Base-by-base conservation (phyloP, 441 rosid species). In the Flueggea neowawraea region DNA sequence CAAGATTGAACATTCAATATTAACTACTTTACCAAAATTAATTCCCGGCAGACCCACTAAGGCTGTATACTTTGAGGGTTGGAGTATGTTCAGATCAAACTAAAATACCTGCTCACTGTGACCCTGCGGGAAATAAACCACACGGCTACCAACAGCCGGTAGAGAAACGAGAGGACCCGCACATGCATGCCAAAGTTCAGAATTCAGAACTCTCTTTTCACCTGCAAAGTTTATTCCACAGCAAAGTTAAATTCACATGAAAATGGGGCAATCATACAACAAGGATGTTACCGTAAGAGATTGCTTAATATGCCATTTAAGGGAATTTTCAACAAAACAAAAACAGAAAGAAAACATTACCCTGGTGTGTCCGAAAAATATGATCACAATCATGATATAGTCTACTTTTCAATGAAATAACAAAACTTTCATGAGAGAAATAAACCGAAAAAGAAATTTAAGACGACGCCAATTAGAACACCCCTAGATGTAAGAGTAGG, bases 141-240 rank as follows among this genome's bases (percentile, higher is more conserved):
- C 99, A 66, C 98, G 89, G 81, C 96, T 90, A 67, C 99, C 98
- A 57, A 87, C 76, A 55, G 87, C 90, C 63, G 99, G 98, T 49
- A 95, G 76, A n/a, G 97, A 90, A 64, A 95, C 99, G 72, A 95
- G 95, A 76, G 99, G 99, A 64, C 99, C 99, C 57, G 99, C 99
- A 80, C 99, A 95, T 44, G 98, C 99, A 75, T 95, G 99, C 99
- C 99, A 95, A 36, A 95, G 95, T 75, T 95, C 99, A 58, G 98
- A 84, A 82, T 95, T 92, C 67, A 95, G 78, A 64, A 88, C 96
- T 80, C 94, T 83, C 70, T 67, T 87, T 74, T 95, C 98, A 66
- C 87, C 99, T 84, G 87, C 69, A 80, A 74, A 69, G 65, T 70
- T 58, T 51, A 52, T 59, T 66, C 22, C 47, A 67, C 43, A 47